Conservation (phyloP, 441 rosid genomes). For the Arabidopsis hybrid region DNA sequence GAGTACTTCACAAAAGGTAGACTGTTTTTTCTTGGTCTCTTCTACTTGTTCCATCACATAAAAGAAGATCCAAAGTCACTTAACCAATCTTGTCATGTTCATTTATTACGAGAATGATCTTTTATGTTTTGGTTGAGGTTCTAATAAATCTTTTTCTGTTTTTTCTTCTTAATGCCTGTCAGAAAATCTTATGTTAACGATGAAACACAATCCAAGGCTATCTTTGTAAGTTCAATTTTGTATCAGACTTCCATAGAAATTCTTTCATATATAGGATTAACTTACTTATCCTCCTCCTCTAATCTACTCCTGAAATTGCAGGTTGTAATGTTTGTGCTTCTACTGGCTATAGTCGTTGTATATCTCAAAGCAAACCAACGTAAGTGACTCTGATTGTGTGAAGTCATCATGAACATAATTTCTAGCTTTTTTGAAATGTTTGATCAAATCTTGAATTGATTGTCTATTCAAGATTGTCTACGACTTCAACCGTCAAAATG, state of each 20-base stretch:
- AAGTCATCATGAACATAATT: neutral
- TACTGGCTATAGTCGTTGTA: constrained; percentile 58
- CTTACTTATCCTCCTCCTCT: constrained; percentile 32
- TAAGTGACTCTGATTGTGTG: neutral
- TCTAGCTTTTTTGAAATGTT: neutral
- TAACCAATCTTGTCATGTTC: too few relatives aligned
- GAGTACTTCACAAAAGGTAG: constrained; percentile 64
- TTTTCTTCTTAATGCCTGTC: neutral
- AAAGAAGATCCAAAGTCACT: neutral
- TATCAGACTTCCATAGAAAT: neutral
- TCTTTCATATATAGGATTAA: neutral
- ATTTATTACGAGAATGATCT: neutral
- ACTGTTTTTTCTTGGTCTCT: constrained; percentile 16
- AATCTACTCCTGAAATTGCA: constrained; percentile 13
- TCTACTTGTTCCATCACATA: neutral
- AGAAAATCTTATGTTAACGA: constrained; percentile 37
- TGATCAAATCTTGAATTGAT: constrained; percentile 5
- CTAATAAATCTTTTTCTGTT: constrained; percentile 22
- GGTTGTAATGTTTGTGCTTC: constrained; percentile 52
- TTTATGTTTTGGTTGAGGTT: neutral
- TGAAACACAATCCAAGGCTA: constrained; percentile 15
- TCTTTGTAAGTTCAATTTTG: constrained; percentile 34
- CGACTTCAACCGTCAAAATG: neutral
- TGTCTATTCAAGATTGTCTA: neutral
- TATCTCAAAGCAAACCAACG: constrained; percentile 46